A percentile compares a stretch with the other conserved stretches of the same genome.
Conservation (phyloP, 1,284 basidiomycete species). For the Hypsizygus ulmarius region DNA sequence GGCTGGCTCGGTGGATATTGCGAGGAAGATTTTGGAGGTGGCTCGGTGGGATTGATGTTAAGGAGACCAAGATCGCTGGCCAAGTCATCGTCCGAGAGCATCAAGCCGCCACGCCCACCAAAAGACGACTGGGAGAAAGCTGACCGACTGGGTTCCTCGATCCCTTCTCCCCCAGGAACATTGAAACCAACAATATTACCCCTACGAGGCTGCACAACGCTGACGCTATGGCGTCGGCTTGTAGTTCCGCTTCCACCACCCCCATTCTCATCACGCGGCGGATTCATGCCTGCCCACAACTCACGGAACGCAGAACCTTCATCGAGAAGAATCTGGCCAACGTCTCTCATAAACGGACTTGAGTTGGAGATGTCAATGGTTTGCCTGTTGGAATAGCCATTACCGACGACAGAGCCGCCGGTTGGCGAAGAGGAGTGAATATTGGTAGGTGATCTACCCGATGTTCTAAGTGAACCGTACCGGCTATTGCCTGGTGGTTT, state of each 20-base stretch:
- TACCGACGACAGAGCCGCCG: constrained; percentile 35
- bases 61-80: constrained; percentile 61
- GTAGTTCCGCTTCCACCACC: constrained; percentile 69
- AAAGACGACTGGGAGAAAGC: constrained; percentile 31
- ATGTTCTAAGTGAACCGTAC: constrained; percentile 59
- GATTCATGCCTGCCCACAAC: constrained; percentile 66
- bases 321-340: constrained; percentile 71
- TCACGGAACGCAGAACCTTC: constrained; percentile 66
- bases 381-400: constrained; percentile 49
- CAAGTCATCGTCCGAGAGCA: constrained; percentile 80
- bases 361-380: constrained; percentile 68
- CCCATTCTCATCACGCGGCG: constrained; percentile 57
- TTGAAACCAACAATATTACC: constrained; percentile 68
- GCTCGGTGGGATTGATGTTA: constrained; percentile 53
- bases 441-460: constrained; percentile 51
- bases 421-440: constrained; percentile 43
- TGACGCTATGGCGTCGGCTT: constrained; percentile 82
- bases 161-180: constrained; percentile 47
- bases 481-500: constrained; percentile 61
- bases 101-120: constrained; percentile 48
- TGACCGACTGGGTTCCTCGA: constrained; percentile 43
- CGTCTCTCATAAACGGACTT: constrained; percentile 77
- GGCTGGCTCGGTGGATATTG: constrained; percentile 54
- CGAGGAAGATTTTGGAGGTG: constrained; percentile 39
- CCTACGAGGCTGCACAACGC: constrained; percentile 73